Base-by-base conservation (phyloP, 441 rosid genomes). In the Erodium moschatum region DNA sequence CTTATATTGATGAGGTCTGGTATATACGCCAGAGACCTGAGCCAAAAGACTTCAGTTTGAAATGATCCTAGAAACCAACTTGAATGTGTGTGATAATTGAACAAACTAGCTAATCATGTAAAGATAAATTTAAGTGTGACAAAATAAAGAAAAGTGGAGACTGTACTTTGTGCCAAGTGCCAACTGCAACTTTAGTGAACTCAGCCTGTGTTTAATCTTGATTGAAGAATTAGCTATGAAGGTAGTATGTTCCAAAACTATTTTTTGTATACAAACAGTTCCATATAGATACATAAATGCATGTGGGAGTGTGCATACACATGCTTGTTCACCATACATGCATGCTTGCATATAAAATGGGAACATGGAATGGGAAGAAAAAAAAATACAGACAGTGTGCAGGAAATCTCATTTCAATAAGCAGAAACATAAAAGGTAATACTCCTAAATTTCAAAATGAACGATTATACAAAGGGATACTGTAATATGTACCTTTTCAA, bases 21-120 rank as follows among this genome's bases (percentile, higher is more conserved):
- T 56, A 19, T 56, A 18, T 56, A 56, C 18, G 62, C 62, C 62
- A 56, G 3, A 18, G 62, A 56, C 62, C 62, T 19, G 62, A 56
- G 62, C 62, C 20, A 56, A 56, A 56, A 8, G 62, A 56, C 62
- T 56, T 56, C 21, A 16, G 62, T 56, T 16, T 8, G 62, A 16
- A 6, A 56, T 56, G 62, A 56, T 56, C 62, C 2, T 11, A 56
- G 62, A 56, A 56, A 56, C 62, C 62, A 56, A 56, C 62, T 16
- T 56, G 62, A 56, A 16, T 56, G 62, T 56, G 62, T 56, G 62
- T 56, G 62, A 56, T 56, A 56, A 56, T 56, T 18, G 62, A 56
- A 56, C 24, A 56, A 56, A 56, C 62, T 19, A 56, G 62, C 62
- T 56, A 19, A 2, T 18, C 16, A 19, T 56, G 62, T 56, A 56